Evolutionary conservation across 352 stramenopile genomes (phyloP).

Genomic region (Phytophthora cactorum): DNA sequence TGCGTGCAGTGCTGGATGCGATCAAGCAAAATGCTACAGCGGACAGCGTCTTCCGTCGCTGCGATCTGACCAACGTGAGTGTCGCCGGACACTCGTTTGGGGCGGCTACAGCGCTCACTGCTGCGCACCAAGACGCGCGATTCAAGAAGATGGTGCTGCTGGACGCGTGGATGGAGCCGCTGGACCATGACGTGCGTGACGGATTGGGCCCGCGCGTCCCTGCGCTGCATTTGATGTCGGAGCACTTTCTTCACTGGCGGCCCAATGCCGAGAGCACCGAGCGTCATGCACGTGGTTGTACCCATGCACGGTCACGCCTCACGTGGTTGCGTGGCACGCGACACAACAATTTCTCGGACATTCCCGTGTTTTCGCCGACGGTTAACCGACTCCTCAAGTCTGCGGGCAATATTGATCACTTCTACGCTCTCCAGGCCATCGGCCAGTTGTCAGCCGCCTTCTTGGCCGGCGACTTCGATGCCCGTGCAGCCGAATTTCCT

Average conservation of each 20-base stretch:
- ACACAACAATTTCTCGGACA: constrained; percentile 82
- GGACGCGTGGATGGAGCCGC: constrained; percentile 73
- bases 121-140: constrained; percentile 54
- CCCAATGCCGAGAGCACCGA: constrained; percentile 56
- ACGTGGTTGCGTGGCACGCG: constrained; percentile 48
- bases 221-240: constrained; percentile 66
- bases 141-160: constrained; percentile 59
- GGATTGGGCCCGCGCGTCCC: constrained; percentile 48
- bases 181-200: constrained; percentile 45
- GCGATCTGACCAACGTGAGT: constrained; percentile 46
- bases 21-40: constrained; percentile 18
- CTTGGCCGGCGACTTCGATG: constrained; percentile 42
- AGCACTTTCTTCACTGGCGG: constrained; percentile 66
- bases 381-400: constrained; percentile 62
- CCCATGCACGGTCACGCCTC: constrained; percentile 42
- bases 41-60: constrained; percentile 37
- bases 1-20: constrained; percentile 53
- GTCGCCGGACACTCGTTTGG: constrained; percentile 71
- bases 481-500: constrained; percentile 38
- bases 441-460: constrained; percentile 58
- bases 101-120: constrained; percentile 58
- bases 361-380: constrained; percentile 66
- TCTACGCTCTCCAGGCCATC: constrained; percentile 50
- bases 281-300: constrained; percentile 43
- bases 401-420: constrained; percentile 52